Percentiles rank a stretch among this genome's conserved stretches.
These are phyloP conservation scores for Melanogaster broomeanus DNA, from an alignment of 768 basidiomycete species.

Conservation along the genomic window DNA sequence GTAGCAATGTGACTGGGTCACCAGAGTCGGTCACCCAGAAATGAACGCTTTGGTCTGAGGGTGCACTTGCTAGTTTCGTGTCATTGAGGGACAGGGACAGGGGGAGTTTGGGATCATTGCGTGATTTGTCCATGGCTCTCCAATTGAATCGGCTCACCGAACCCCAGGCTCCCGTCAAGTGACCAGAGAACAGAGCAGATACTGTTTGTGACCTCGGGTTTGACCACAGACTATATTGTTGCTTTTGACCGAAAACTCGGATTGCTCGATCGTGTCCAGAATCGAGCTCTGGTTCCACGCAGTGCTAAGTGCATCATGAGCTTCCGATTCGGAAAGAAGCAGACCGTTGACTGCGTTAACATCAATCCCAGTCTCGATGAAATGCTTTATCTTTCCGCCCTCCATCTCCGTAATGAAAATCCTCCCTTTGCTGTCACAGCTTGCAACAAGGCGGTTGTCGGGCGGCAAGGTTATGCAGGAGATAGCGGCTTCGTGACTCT, in stretches of 20 bases:
- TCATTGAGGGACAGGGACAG: background rate
- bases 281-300: too few relatives aligned
- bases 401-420: background rate
- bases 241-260: background rate
- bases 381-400: background rate
- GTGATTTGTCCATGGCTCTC: background rate
- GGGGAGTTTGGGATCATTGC: too few relatives aligned
- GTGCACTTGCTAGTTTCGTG: background rate
- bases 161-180: background rate
- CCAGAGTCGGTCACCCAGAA: background rate
- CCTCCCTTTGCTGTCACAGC: background rate
- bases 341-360: background rate
- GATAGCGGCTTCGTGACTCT: background rate
- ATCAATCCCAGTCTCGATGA: too few relatives aligned
- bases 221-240: background rate
- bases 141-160: background rate
- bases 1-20: background rate
- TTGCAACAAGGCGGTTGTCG: background rate
- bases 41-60: background rate
- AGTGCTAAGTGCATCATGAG: too few relatives aligned
- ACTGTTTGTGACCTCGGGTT: background rate
- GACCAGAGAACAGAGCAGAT: background rate
- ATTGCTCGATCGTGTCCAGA: background rate
- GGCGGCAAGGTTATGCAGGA: background rate
- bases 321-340: background rate